These are phyloP conservation scores for Helichrysum umbraculigerum DNA, from an alignment of 129 eudicot genomes.

Conservation along the genomic window DNA sequence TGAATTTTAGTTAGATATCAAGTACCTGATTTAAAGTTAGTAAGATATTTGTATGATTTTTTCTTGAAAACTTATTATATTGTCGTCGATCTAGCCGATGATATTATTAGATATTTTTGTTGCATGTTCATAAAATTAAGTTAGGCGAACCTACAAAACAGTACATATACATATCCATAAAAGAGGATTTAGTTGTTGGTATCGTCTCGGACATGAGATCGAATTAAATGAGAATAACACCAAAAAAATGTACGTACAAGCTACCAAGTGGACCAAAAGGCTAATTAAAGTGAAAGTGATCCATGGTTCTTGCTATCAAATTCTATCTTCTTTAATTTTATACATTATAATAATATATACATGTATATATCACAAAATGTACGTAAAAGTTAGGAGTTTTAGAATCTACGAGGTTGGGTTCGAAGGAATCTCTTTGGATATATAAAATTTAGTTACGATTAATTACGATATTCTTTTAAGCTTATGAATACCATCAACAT, in stretches of 20 bases:
- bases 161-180: constrained; percentile 5
- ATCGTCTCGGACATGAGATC: background rate
- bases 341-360: background rate
- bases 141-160: background rate
- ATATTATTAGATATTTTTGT: background rate
- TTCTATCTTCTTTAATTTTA: background rate
- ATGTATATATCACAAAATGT: too few relatives aligned
- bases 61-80: background rate
- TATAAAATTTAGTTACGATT: too few relatives aligned
- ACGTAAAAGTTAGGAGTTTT: background rate
- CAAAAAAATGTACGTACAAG: background rate
- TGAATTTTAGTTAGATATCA: too few relatives aligned
- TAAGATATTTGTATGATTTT: too few relatives aligned
- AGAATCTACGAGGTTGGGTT: background rate
- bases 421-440: background rate
- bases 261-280: background rate
- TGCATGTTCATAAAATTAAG: background rate
- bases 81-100: background rate
- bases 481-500: too few relatives aligned
- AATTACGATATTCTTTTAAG: too few relatives aligned
- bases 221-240: constrained; percentile 23
- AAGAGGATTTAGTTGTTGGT: constrained; percentile 22
- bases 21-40: too few relatives aligned
- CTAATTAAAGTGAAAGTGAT: constrained; percentile 6
- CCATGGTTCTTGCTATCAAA: constrained; percentile 9